Conservation (phyloP, 2,329 filamentous ascomycete genomes). For the Microcyclospora tardicrescens region DNA sequence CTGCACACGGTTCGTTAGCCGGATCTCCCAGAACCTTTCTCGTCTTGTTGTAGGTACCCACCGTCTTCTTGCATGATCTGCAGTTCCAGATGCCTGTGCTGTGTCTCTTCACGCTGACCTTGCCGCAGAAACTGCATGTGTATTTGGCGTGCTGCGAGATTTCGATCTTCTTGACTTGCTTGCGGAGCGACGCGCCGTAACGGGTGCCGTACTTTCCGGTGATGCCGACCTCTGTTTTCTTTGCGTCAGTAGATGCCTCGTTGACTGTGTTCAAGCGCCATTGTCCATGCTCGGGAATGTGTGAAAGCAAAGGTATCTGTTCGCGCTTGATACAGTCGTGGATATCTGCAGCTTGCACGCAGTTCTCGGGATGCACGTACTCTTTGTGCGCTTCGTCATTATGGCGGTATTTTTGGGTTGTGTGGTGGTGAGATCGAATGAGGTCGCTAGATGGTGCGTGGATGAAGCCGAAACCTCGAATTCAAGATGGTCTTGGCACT, state of each 20-base stretch:
- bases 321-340: no score
- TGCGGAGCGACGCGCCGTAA: constrained; percentile 98
- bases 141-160: constrained; percentile 97
- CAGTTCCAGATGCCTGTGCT: constrained; percentile 96
- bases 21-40: background rate
- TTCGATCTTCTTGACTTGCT: constrained; percentile 99
- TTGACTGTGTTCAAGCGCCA: no score
- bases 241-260: background rate
- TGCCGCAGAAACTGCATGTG: constrained; percentile 97
- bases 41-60: constrained; percentile 1
- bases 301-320: no score
- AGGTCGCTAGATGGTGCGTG: no score
- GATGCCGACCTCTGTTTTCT: constrained; percentile 63
- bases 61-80: constrained; percentile 86
- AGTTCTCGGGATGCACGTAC: no score
- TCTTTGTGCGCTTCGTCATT: constrained; percentile 95
- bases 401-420: constrained; percentile 32
- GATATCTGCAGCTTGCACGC: constrained; percentile 10
- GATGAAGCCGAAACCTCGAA: no score
- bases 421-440: no score
- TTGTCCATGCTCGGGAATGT: no score
- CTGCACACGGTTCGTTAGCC: constrained; percentile 1
- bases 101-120: constrained; percentile 63
- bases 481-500: no score
- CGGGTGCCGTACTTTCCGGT: constrained; percentile 49